Conservation (phyloP, 2,329 filamentous ascomycete genomes). For the Chrysoporthe cubensis region DNA sequence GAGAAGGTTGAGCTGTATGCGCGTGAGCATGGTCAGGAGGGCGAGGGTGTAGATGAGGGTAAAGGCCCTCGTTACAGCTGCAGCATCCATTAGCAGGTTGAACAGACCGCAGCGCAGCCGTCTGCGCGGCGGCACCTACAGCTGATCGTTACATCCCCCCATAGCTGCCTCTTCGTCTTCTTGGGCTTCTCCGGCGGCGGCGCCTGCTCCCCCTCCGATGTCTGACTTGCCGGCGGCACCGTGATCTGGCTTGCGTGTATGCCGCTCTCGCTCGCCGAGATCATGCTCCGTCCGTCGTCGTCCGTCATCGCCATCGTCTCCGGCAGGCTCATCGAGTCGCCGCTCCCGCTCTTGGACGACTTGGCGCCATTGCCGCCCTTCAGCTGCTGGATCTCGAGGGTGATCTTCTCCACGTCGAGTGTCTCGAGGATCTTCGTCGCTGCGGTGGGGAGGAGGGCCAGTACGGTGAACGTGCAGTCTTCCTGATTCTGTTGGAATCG, state of each 20-base stretch:
- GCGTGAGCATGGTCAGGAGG: slow-evolving; percentile 87
- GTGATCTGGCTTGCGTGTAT: slow-evolving; percentile 79
- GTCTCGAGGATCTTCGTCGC: slow-evolving; percentile 86
- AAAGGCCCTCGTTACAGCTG: slow-evolving; percentile 87
- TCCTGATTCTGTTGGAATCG: slow-evolving; percentile 99
- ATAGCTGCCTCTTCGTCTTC: slow-evolving; percentile 89
- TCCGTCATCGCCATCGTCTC: slow-evolving; percentile 74
- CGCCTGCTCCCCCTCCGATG: slow-evolving; percentile 33
- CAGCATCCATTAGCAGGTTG: slow-evolving; percentile 2
- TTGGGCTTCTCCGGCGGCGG: slow-evolving; percentile 54
- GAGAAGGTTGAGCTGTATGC: slow-evolving; percentile 95
- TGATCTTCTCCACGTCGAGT: slow-evolving; percentile 89
- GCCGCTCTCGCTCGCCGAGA: slow-evolving; percentile 79
- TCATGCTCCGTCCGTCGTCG: slow-evolving; percentile 79
- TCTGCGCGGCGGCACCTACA: slow-evolving; percentile 58
- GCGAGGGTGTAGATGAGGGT: slow-evolving; percentile 90
- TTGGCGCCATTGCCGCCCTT: slow-evolving; percentile 65
- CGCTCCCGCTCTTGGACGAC: slow-evolving; percentile 45
- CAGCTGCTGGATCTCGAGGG: slow-evolving; percentile 92
- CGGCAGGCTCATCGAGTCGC: slow-evolving; percentile 63
- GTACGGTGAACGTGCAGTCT: slow-evolving; percentile 96
- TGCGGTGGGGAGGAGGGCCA: slow-evolving; percentile 91
- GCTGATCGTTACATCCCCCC: slow-evolving; percentile 96
- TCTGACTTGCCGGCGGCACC: slow-evolving; percentile 55
- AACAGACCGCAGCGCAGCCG: neutral